Evolutionary conservation across 2,329 filamentous ascomycete species (phyloP), one percentile per base, ranked within the genome.

Genomic region (Ascocoryne sarcoides): DNA sequence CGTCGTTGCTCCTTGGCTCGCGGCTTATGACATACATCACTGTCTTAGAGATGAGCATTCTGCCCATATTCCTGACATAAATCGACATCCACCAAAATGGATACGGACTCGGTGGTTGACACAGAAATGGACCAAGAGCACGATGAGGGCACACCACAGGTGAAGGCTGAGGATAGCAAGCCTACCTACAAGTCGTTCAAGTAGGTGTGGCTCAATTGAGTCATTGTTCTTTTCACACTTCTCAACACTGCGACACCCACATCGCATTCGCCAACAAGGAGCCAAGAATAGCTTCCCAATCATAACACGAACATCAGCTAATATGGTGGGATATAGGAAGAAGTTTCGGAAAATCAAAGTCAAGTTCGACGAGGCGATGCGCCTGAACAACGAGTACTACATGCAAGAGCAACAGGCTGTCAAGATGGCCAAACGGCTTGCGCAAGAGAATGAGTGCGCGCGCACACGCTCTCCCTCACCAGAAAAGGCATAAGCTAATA

Each of bases 391-490:
- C 63, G 75, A 80, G 40, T 71, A 92, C 45, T 92, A 92, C 64
- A 78, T 79, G 54, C 73, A 84, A 40, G 88, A 92, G 62, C 84
- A 85, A 61, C 81, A 82, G 62, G 84, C 89, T 26, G 78, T 83
- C 46, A 79, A 82, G 50, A 83, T 86, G 3, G 84, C 87, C 16
- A 88, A 85, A 61, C 76, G 88, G 38, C 73, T 98, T 45, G 83
- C 87, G 42, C 79, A 93, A 55, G 84, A 95, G 65, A 95, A 95
- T 54, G 90, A 96, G 89, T 95, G 73, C 56, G 89, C 95, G 73
- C 56, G 81, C 26, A 35, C 30, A 29, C n/a, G 37, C 16, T 14
- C 28, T 33, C 23, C 14, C 9, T 40, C n/a, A 23, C 15, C 5
- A 5, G 10, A 21, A 10, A 15, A 18, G 32, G 20, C 9, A 16